Evolutionary conservation across 129 eudicot species (phyloP).

Genomic region (Glebionis coronaria): DNA sequence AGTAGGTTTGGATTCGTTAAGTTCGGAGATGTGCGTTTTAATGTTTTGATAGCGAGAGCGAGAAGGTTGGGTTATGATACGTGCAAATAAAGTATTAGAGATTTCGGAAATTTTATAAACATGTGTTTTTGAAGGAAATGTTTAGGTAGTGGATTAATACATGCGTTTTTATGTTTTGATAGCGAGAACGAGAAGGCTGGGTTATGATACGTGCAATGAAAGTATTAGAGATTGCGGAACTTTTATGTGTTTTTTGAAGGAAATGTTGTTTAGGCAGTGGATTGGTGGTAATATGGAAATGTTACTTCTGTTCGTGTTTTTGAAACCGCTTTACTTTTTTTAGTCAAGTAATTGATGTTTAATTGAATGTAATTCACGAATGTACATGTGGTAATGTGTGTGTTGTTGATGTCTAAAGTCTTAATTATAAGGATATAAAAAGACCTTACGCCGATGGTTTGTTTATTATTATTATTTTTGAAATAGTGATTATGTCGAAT

Average conservation of each 20-base stretch:
- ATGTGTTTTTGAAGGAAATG: not conserved
- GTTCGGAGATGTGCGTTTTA: not conserved
- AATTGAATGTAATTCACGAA: too few species aligned
- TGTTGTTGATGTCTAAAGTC: too few species aligned
- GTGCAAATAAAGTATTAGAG: not conserved
- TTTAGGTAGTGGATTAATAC: not conserved
- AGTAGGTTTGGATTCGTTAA: too few species aligned
- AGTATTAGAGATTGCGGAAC: not conserved
- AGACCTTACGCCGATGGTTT: too few species aligned
- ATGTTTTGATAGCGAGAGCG: not conserved
- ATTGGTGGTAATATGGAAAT: not conserved
- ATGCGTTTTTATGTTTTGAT: not conserved
- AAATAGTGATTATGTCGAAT: not conserved
- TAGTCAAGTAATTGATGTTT: too few species aligned
- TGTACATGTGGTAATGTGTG: too few species aligned
- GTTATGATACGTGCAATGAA: not conserved
- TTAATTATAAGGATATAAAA: too few species aligned
- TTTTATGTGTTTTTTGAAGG: not conserved
- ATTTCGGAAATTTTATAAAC: not conserved
- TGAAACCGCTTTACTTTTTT: too few species aligned
- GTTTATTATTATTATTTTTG: too few species aligned
- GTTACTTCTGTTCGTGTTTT: too few species aligned
- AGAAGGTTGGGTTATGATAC: not conserved
- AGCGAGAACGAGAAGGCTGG: too few species aligned
- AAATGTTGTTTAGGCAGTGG: not conserved